These are phyloP conservation scores for Mycosarcoma maydis DNA, from an alignment of 1,284 basidiomycete species.

Conservation along the genomic window DNA sequence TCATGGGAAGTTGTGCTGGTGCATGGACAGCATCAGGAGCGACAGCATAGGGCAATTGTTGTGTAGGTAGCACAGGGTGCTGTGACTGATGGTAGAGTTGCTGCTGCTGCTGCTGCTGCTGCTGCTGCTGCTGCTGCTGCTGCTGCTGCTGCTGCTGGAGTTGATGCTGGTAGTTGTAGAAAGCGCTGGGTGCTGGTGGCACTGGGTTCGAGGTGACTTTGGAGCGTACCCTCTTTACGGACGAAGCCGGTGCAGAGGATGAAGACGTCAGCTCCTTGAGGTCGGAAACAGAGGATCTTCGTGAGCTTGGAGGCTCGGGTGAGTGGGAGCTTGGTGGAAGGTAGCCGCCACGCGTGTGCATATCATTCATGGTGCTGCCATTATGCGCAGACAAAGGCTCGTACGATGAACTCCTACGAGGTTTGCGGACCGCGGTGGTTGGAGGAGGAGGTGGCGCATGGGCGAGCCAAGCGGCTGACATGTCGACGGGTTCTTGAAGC, in stretches of 20 bases:
- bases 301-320: slow-evolving; percentile 40
- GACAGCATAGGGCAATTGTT: slow-evolving; percentile 7
- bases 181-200: slow-evolving; percentile 40
- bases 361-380: slow-evolving; percentile 29
- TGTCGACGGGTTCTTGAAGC: slow-evolving; percentile 34
- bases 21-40: slow-evolving; percentile 10
- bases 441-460: slow-evolving; percentile 56
- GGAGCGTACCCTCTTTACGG: slow-evolving; percentile 28
- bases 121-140: slow-evolving; percentile 15
- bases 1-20: slow-evolving; percentile 1
- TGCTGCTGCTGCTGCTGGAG: slow-evolving; percentile 36
- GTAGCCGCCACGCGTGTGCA: slow-evolving; percentile 42
- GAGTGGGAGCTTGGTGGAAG: slow-evolving; percentile 53
- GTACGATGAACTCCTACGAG: slow-evolving; percentile 45
- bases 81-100: slow-evolving; percentile 3
- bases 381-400: slow-evolving; percentile 29
- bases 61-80: background rate
- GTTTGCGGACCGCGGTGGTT: slow-evolving; percentile 16
- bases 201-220: slow-evolving; percentile 34
- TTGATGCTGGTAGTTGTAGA: slow-evolving; percentile 50
- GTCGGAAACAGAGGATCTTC: slow-evolving; percentile 21
- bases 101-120: slow-evolving; percentile 21
- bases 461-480: slow-evolving; percentile 54
- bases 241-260: slow-evolving; percentile 17
- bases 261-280: slow-evolving; percentile 19